phyloP scores from a whole-genome alignment of 169 alveolate species.

The Cryptosporidium baileyi region DNA sequence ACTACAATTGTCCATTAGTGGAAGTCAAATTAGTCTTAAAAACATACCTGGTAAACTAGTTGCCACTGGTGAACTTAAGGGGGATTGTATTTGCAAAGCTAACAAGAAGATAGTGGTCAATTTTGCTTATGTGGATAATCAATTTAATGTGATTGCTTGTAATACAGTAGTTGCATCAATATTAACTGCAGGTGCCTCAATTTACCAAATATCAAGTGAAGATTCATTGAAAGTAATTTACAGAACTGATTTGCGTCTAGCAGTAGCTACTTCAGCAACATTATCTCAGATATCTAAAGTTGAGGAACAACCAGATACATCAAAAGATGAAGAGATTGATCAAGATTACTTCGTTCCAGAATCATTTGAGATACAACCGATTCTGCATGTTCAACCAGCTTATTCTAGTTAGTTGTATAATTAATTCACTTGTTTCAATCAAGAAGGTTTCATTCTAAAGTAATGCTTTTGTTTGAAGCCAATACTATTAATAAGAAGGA shows the following conservation, averaged over 20 bases:
- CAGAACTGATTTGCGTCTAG: constrained; percentile 67
- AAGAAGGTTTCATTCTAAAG: too few relatives aligned
- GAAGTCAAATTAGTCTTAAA: background rate
- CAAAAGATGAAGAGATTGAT: constrained; percentile 7
- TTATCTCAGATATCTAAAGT: constrained; percentile 19
- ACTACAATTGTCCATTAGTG: background rate
- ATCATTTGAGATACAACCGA: constrained; percentile 6
- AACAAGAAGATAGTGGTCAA: constrained; percentile 13
- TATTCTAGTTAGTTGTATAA: background rate
- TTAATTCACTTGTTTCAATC: background rate
- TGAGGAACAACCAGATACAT: constrained; percentile 65
- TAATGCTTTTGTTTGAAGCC: too few relatives aligned
- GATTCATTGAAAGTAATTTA: background rate
- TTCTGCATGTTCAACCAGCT: constrained; percentile 43
- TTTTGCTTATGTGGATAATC: constrained; percentile 15
- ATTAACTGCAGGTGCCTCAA: constrained; percentile 29
- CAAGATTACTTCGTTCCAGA: constrained; percentile 14
- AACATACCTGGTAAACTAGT: constrained; percentile 18
- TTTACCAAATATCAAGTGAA: constrained; percentile 58
- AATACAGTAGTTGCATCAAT: constrained; percentile 20
- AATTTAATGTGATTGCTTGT: constrained; percentile 49
- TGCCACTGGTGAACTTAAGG: constrained; percentile 27
- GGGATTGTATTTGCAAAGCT: constrained; percentile 26
- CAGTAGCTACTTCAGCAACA: constrained; percentile 41
- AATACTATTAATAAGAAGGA: too few relatives aligned